Evolutionary conservation across 805 yeast genomes (phyloP), one percentile per base, ranked within the genome.

Genomic region (Kuraishia cidri): DNA sequence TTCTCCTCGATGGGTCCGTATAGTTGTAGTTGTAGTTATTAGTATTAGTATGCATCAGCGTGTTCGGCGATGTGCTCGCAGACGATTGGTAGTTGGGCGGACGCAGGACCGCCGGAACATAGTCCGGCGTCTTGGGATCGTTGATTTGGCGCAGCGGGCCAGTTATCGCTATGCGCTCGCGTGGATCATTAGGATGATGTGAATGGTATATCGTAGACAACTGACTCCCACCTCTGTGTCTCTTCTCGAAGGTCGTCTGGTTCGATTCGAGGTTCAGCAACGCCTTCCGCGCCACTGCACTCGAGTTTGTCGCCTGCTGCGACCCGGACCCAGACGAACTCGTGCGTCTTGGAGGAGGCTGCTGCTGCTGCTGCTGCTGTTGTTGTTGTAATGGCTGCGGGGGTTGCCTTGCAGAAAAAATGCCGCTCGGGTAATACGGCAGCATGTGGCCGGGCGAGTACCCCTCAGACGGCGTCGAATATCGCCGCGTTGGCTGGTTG

Each of bases 31-130:
- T 19, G 9, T 20, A 12, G 18, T 27, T 17, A n/a, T n/a, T n/a
- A n/a, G n/a, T n/a, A n/a, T n/a, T n/a, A n/a, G n/a, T n/a, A n/a
- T n/a, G n/a, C n/a, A n/a, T n/a, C n/a, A n/a, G n/a, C n/a, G n/a
- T n/a, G 30, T 16, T 17, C 12, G 30, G 30, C 30, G 19, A 14
- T n/a, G n/a, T 21, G 12, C 21, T 13, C 5, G 30, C 26, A n/a
- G 33, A 30, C 11, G 33, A 30, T 15, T 22, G 27, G 25, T 19
- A 26, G 21, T 32, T 14, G 9, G 37, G 33, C 8, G 74, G 72
- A 21, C 77, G 49, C 34, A 72, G 55, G 11, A 71, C 77, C 2
- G 76, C 72, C 4, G 79, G 79, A 2, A 65, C 52, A 44, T 66
- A 61, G 37, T 66, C 48, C 4, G 73, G 71, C 30, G 67, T 68